Conservation (phyloP, 306 rosid species). For the Trifolium pratense region DNA sequence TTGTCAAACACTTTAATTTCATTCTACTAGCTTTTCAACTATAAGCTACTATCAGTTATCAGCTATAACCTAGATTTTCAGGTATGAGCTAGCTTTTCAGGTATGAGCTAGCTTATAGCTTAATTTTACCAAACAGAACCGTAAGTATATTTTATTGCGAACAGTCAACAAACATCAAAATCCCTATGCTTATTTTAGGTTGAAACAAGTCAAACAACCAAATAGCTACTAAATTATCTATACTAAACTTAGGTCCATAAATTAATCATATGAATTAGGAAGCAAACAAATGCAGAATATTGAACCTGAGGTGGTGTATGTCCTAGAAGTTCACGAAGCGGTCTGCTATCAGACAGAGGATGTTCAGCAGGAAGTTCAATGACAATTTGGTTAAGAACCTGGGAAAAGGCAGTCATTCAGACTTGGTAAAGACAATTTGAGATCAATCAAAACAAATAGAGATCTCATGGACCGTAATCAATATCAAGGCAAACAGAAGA, state of each 20-base stretch:
- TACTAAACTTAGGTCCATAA: conserved; percentile 26
- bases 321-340: conserved; percentile 96
- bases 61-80: too few species aligned
- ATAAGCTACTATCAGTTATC: too few species aligned
- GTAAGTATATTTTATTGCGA: conserved; percentile 12
- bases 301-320: conserved; percentile 97
- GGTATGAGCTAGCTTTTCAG: too few species aligned
- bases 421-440: conserved; percentile 21
- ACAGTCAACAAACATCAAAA: conserved; percentile 36
- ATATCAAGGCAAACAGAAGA: conserved; percentile 35
- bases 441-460: conserved; percentile 30
- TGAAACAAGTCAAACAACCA: conserved; percentile 29
- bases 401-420: conserved; percentile 35
- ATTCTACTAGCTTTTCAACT: too few species aligned
- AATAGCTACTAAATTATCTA: conserved; percentile 19
- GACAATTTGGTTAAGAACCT: conserved; percentile 96
- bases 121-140: too few species aligned
- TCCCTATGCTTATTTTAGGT: conserved; percentile 9
- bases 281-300: conserved; percentile 30
- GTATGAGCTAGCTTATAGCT: too few species aligned
- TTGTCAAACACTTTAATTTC: too few species aligned
- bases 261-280: conserved; percentile 30
- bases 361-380: conserved; percentile 98
- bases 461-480: neutral
- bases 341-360: conserved; percentile 96